phyloP scores from a whole-genome alignment of 306 rosid species.

The Vigna trinervia region DNA sequence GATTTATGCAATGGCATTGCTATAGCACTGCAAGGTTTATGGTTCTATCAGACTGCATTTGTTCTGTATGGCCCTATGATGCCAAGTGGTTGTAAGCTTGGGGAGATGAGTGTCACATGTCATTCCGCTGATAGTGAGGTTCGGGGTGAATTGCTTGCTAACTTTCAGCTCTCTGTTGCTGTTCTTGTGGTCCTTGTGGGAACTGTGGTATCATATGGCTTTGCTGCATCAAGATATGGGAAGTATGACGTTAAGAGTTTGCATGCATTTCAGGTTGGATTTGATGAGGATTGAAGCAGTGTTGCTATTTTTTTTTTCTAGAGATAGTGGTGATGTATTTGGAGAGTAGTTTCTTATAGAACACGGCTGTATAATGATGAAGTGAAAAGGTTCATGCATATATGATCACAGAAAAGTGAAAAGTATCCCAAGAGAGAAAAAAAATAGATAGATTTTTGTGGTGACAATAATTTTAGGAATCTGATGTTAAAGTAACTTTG shows the following conservation, averaged over 20 bases:
- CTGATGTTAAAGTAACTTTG: slow-evolving; percentile 9
- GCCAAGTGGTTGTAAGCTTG: slow-evolving; percentile 82
- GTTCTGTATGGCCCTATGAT: slow-evolving; percentile 93
- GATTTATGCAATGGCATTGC: slow-evolving; percentile 78
- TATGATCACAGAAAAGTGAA: slow-evolving; percentile 14
- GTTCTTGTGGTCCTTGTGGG: slow-evolving; percentile 67
- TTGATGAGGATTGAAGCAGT: slow-evolving; percentile 54
- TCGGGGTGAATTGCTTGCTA: slow-evolving; percentile 89
- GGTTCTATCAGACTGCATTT: slow-evolving; percentile 99
- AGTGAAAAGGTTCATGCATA: slow-evolving; percentile 29
- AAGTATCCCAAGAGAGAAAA: neutral
- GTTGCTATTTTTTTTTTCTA: neutral
- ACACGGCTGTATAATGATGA: slow-evolving; percentile 40
- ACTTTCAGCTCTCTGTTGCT: slow-evolving; percentile 77
- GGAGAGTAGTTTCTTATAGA: slow-evolving; percentile 38
- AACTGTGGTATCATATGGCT: slow-evolving; percentile 61
- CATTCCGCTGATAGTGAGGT: slow-evolving; percentile 72
- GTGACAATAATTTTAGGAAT: slow-evolving; percentile 20
- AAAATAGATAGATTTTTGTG: slow-evolving; percentile 10
- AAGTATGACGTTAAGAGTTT: slow-evolving; percentile 48
- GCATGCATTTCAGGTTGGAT: slow-evolving; percentile 47
- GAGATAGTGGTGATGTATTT: slow-evolving; percentile 23
- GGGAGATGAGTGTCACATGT: slow-evolving; percentile 57
- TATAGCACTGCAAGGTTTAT: slow-evolving; percentile 87
- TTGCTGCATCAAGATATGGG: slow-evolving; percentile 70